Base-by-base conservation (phyloP, 129 eudicot genomes). In the Helianthus tuberosus region DNA sequence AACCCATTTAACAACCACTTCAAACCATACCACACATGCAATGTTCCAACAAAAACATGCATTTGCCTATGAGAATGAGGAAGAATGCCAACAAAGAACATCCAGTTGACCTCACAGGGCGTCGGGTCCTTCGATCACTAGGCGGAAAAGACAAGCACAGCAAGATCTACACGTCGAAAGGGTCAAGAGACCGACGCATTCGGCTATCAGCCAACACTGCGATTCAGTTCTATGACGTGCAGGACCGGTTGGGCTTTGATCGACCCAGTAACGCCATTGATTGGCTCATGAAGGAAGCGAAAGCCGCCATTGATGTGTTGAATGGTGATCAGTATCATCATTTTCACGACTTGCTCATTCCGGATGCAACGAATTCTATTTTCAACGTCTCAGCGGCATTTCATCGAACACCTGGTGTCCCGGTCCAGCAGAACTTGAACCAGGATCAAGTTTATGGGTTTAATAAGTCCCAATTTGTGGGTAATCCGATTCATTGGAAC, bases 211-310 rank as follows among this genome's bases (percentile, higher is more conserved):
- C 97, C 6, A 53, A 77, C 76, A 91, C 94, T 3, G 97, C 97
- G 5, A 86, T 91, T 43, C 86, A 79, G 49, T 85, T 91, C 78
- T 91, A 85, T 29, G 97, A 91, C 11, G 91, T 91, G 43, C 97
- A 91, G 68, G 97, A 91, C 50, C 76, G 97, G 61, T 86, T 91
- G 13, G 94, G 97, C 51, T 91, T 61, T 71, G 94, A 86, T 48
- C 83, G 97, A 3, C 85, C 97, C 8, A 88, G 91, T 25, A 86
- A 83, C n/a, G 97, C 97, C 77, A 82, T 91, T 29, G 97, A 91
- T 74, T 91, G 97, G 97, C 84, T 91, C 8, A 85, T 91, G 85
- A 77, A 81, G 54, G 84, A 85, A 66, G 97, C 97, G 0, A 86
- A 86, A 82, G 48, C 76, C n/a, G 87, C 94, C 36, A 88, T 91